Percentiles rank a stretch among this genome's conserved stretches.
phyloP scores from a whole-genome alignment of 2,329 filamentous ascomycete species.

The Fusarium scirpi region DNA sequence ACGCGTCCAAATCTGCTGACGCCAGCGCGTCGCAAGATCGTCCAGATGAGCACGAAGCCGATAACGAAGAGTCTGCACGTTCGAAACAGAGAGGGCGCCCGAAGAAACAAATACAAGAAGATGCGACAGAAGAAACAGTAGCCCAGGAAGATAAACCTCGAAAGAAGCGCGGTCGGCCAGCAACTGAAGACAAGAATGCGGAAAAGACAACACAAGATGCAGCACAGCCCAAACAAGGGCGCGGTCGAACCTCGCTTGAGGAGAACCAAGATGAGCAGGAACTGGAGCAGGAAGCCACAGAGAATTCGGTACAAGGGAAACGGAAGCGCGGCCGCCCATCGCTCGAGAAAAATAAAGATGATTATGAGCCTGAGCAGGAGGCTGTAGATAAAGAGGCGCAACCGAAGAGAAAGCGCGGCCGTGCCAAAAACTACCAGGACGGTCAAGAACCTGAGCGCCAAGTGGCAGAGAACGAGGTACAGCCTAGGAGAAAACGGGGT shows the following conservation, averaged over 20 bases:
- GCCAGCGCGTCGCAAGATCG: slow-evolving; percentile 45
- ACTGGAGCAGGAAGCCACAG: slow-evolving; percentile 9
- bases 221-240: slow-evolving; percentile 52
- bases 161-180: slow-evolving; percentile 49
- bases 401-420: slow-evolving; percentile 54
- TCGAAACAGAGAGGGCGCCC: slow-evolving; percentile 40
- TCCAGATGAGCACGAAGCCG: slow-evolving; percentile 43
- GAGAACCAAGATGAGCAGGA: slow-evolving; percentile 17
- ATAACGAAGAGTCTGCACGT: slow-evolving; percentile 44
- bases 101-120: slow-evolving; percentile 12
- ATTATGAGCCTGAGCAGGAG: slow-evolving; percentile 11
- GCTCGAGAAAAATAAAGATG: slow-evolving; percentile 29
- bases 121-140: slow-evolving; percentile 16
- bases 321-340: slow-evolving; percentile 54
- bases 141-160: slow-evolving; percentile 23
- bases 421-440: slow-evolving; percentile 40
- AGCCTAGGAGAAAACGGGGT: not conserved
- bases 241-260: slow-evolving; percentile 51
- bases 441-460: slow-evolving; percentile 7
- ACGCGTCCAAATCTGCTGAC: slow-evolving; percentile 53
- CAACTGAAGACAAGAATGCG: slow-evolving; percentile 32
- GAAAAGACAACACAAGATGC: slow-evolving; percentile 25
- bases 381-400: slow-evolving; percentile 36
- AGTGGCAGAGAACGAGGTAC: not conserved
- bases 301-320: slow-evolving; percentile 47